Conservation (phyloP, 2,329 filamentous ascomycete genomes). For the Alternaria sp. region DNA sequence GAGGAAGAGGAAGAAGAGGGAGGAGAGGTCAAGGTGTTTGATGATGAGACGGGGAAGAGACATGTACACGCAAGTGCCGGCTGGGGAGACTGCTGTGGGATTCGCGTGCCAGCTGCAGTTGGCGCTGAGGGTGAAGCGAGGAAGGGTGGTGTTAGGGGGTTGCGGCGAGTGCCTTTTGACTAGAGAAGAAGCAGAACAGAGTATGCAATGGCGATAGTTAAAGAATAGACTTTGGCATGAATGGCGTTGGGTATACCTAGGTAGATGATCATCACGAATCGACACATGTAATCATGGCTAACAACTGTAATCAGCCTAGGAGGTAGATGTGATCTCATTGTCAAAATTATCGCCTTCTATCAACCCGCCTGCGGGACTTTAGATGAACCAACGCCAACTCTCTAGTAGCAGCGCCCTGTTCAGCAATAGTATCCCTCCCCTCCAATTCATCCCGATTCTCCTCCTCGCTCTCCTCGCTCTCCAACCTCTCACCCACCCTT, state of each 20-base stretch:
- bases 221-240: not conserved
- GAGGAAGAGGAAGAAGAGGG: slow-evolving; percentile 56
- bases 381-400: not conserved
- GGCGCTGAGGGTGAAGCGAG: slow-evolving; percentile 89
- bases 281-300: not conserved
- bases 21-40: slow-evolving; percentile 63
- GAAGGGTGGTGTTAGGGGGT: slow-evolving; percentile 69
- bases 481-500: not conserved
- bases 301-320: not conserved
- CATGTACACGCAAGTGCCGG: slow-evolving; percentile 72
- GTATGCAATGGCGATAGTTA: not conserved
- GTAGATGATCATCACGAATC: slow-evolving; percentile 1
- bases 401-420: not conserved
- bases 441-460: not conserved
- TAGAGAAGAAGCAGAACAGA: slow-evolving; percentile 52
- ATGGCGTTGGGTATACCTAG: not conserved
- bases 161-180: slow-evolving; percentile 84
- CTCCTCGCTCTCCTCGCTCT: not conserved
- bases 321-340: not conserved
- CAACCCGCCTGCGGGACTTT: not conserved
- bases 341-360: not conserved
- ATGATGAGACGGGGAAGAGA: slow-evolving; percentile 70
- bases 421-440: not conserved
- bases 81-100: slow-evolving; percentile 98
- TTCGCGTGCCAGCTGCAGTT: slow-evolving; percentile 93